Conservation (phyloP, 306 rosid species). For the Lathyrus tuberosus region DNA sequence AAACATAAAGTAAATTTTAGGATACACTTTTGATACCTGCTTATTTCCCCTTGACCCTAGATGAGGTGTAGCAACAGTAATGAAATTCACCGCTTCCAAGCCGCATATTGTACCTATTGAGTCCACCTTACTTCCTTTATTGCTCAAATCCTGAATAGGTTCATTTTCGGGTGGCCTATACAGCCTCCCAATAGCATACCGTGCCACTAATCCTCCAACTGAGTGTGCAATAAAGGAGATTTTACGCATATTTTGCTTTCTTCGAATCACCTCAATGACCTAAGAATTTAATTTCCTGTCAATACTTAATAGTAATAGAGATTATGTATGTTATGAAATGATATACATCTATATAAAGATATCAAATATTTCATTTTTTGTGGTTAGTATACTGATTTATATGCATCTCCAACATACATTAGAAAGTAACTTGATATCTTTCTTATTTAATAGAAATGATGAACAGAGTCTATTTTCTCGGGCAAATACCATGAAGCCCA, state of each 20-base stretch:
- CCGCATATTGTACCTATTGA: constrained; percentile 69
- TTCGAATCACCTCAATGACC: constrained; percentile 72
- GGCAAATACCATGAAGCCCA: constrained; percentile 10
- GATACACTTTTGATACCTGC: constrained; percentile 59
- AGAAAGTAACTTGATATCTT: constrained; percentile 15
- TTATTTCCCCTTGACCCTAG: constrained; percentile 97
- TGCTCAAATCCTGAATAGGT: constrained; percentile 39
- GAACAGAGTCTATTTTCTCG: constrained; percentile 2
- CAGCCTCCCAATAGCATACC: constrained; percentile 87
- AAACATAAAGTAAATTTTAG: constrained; percentile 30
- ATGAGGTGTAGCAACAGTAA: constrained; percentile 96
- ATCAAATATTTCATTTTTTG: constrained; percentile 26
- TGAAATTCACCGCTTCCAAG: constrained; percentile 83
- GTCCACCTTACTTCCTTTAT: constrained; percentile 47
- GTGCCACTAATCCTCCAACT: constrained; percentile 94
- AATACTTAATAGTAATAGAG: constrained; percentile 16
- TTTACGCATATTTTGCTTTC: constrained; percentile 70
- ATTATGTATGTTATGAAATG: constrained; percentile 21
- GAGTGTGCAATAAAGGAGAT: constrained; percentile 93
- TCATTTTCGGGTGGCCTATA: constrained; percentile 61
- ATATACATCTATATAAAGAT: constrained; percentile 21
- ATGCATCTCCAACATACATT: constrained; percentile 15
- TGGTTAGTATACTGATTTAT: neutral
- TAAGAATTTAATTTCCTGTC: constrained; percentile 39
- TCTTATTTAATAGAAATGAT: constrained; percentile 30